Base-by-base conservation (phyloP, 148 eudicot species). In the Cornus florida region DNA sequence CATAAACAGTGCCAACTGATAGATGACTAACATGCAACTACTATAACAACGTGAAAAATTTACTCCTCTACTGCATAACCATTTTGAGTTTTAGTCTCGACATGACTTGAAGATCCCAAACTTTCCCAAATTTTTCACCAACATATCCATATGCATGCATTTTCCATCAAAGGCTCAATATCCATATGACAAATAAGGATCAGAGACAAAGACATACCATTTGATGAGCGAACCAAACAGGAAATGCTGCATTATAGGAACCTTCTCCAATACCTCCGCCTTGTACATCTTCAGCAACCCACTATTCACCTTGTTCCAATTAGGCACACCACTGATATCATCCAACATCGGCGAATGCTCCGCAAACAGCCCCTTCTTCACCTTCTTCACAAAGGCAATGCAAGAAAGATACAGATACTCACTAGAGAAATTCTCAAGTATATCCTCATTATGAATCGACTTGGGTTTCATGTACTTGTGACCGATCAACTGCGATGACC, bases 381-480 rank as follows among this genome's bases (percentile, higher is more conserved):
- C 92, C 93, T 93, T 93, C 90, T 78, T 90, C 73, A 89, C 81
- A 31, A 90, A 93, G 33, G 81, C 85, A 84, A 95, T 87, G 73
- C 97, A 89, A 2, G 91, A 87, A 2, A 95, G 87, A 69, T 95
- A 95, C 76, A 95, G 66, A 83, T 92, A 95, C 85, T 95, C 98
- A 5, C 78, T 75, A 1, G 93, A 77, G 78, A 93, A 95, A 77
- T 91, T 95, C 84, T 95, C 98, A 17, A 95, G 87, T 39, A 95
- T 95, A 80, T 95, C 98, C 16, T 91, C 90, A 32, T 90, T 95
- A 48, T 95, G 98, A 64, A 95, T 95, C 19, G 98, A 93, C 69
- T 95, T 95, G 0, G 98, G 98, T 84, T 95, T 95, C 98, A 95
- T 93, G 66, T 95, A 95, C 90, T 93, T 95, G 76, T 95, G 98